Evolutionary conservation across 2,329 filamentous ascomycete species (phyloP), one percentile per base, ranked within the genome.

Genomic region (Bipolaris bicolor): DNA sequence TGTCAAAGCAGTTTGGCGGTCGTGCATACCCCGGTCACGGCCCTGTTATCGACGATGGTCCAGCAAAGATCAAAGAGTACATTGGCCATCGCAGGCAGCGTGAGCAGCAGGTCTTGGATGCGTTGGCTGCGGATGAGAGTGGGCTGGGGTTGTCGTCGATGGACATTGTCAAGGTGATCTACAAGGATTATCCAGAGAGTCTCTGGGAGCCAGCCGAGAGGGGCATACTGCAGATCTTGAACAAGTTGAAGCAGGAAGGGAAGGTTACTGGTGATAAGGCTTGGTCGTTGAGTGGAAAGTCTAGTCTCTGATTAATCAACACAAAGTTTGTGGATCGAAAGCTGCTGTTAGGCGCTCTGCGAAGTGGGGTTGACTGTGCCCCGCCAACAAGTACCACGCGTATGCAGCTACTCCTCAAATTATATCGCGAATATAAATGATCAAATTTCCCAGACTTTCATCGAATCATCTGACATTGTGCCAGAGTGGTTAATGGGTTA

Each of bases 21-120:
- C 81, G 86, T 46, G 92, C 88, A 1, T 98, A 97, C 73, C 94
- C 95, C 0, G 94, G 91, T 3, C 95, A 99, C 70, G 95, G 95
- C 0, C 84, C 88, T 0, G 86, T 95, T 3, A 82, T 98, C 22
- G 84, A 88, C 36, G 84, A 95, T 60, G 91, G 90, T 0, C 84
- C 82, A 22, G 80, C 79, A 22, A 94, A 87, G 72, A 89, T 98
- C 51, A 67, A 79, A 18, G 91, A 97, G 75, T 98, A 99, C 72
- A 90, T 98, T 64, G 76, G 81, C 58, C 95, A 98, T 78, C 84
- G 94, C 31, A 84, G 86, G 68, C 84, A 90, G 78, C 84, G 95
- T 20, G 94, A 98, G 76, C 70, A 68, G 71, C 74, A 73, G 66
- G 74, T 73, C 16, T 61, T 76, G 33, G 75, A 77, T 41, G 74